Base-by-base conservation (phyloP, 2,329 filamentous ascomycete genomes). In the Penicillium decumbens region DNA sequence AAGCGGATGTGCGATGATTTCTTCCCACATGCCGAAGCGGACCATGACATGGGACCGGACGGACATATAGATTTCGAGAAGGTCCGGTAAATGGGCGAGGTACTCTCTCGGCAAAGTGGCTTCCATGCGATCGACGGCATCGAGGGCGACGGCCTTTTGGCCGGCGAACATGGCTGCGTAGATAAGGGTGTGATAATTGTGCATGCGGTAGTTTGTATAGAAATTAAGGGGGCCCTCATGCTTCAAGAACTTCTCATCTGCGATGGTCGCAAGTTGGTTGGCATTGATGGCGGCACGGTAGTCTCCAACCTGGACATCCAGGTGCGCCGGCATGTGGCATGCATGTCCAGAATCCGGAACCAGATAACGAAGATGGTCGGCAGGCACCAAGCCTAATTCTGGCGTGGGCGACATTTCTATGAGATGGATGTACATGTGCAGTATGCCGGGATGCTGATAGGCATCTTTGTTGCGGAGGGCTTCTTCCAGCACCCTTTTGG, bases 91-190 rank as follows among this genome's bases (percentile, higher is more conserved):
- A 0, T 85, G 84, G 0, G 85, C 85, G 0, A 91, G 73, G 3
- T 90, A 67, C 0, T 78, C 77, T 45, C 85, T 80, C 0, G 86
- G 79, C 3, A 90, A 70, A 0, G 81, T 80, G 0, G 68, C 69
- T 60, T 89, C 85, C 41, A 90, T 76, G 39, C 75, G 71, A 0
- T 63, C 57, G 0, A 80, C 79, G 0, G 84, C 83, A 0, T 85
- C 77, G 1, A 90, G 65, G 0, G 85, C 84, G 9, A 84, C 72
- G 23, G 71, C 64, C 1, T 76, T 85, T 62, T 85, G 80, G 0
- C 83, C 88, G 0, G 85, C 80, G 56, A 91, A 86, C 86, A 91
- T 88, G 49, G 87, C 86, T 0, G 84, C 83, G 63, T 91, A 91
- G 43, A 90, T 79, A 2, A 81, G 78, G 55, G 88, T 89, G 62